A percentile compares a stretch with the other conserved stretches of the same genome.
Conservation (phyloP, 805 yeast genomes). For the Kodamaea lidongshanica region DNA sequence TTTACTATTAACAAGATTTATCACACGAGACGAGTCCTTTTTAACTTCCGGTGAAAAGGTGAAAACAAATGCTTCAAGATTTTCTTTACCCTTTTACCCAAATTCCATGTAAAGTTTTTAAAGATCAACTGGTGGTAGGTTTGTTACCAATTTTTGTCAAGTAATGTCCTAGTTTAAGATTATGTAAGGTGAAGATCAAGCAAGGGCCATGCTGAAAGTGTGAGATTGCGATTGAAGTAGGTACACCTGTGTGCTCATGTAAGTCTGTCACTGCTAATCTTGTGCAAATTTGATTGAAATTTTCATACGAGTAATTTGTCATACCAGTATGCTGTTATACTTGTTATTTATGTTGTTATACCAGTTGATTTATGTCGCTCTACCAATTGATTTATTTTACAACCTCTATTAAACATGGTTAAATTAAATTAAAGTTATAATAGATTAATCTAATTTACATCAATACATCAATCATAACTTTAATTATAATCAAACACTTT, state of each 20-base stretch:
- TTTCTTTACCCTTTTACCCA: conserved; percentile 78
- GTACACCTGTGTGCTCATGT: conserved; percentile 98
- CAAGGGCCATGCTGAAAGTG: conserved; percentile 99
- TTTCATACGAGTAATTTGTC: no score
- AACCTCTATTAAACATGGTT: no score
- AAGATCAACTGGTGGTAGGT: conserved; percentile 91
- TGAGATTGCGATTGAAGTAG: conserved; percentile 84
- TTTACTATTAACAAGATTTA: conserved; percentile 82
- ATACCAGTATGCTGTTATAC: no score
- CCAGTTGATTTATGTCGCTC: no score
- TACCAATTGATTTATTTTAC: no score
- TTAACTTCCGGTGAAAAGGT: conserved; percentile 97
- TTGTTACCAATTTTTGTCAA: conserved; percentile 76
- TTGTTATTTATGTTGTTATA: no score
- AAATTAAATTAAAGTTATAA: no score
- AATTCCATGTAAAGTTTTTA: conserved; percentile 74
- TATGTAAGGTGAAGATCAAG: conserved; percentile 87
- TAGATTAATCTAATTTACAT: no score
- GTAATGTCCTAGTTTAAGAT: conserved; percentile 92
- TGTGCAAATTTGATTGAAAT: conserved; percentile 80
- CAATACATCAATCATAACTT: no score
- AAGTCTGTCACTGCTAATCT: conserved; percentile 78
- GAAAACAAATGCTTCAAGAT: conserved; percentile 88
- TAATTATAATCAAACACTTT: no score
- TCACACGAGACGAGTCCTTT: conserved; percentile 82